phyloP scores from a whole-genome alignment of 306 rosid species.

The Sechiopsis laciniata region DNA sequence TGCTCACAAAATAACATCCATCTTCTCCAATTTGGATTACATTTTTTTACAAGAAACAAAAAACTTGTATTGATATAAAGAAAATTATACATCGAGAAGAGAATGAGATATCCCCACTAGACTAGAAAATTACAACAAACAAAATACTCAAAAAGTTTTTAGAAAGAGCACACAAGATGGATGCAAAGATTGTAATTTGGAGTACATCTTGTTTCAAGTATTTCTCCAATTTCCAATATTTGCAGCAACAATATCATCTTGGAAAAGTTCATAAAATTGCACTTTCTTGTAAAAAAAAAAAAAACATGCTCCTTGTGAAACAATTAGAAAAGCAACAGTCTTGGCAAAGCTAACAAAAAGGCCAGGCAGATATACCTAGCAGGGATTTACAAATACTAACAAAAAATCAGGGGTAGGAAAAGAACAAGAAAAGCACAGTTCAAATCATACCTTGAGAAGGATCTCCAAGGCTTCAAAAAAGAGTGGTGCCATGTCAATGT shows the following conservation, averaged over 20 bases:
- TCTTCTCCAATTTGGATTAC: background rate
- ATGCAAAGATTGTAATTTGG: too few relatives aligned
- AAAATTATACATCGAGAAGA: too few relatives aligned
- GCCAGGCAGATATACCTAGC: slow-evolving; percentile 10
- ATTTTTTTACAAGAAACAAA: too few relatives aligned
- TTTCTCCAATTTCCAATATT: background rate
- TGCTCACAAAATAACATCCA: background rate
- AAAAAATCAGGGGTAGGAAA: background rate
- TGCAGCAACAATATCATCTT: background rate
- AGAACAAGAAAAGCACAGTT: background rate
- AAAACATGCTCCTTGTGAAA: too few relatives aligned
- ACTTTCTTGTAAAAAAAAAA: slow-evolving; percentile 2
- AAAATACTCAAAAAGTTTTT: too few relatives aligned
- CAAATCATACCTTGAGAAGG: slow-evolving; percentile 53
- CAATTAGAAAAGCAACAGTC: background rate
- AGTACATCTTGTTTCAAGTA: background rate
- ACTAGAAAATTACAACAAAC: too few relatives aligned
- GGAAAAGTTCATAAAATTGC: background rate
- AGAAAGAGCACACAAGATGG: too few relatives aligned
- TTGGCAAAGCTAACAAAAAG: background rate
- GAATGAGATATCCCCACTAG: too few relatives aligned
- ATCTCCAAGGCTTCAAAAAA: slow-evolving; percentile 79
- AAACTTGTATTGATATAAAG: too few relatives aligned
- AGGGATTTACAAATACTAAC: slow-evolving; percentile 16
- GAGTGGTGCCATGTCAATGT: slow-evolving; percentile 68